Base-by-base conservation (phyloP, 768 basidiomycete species). In the Tricholoma hemisulphureum region DNA sequence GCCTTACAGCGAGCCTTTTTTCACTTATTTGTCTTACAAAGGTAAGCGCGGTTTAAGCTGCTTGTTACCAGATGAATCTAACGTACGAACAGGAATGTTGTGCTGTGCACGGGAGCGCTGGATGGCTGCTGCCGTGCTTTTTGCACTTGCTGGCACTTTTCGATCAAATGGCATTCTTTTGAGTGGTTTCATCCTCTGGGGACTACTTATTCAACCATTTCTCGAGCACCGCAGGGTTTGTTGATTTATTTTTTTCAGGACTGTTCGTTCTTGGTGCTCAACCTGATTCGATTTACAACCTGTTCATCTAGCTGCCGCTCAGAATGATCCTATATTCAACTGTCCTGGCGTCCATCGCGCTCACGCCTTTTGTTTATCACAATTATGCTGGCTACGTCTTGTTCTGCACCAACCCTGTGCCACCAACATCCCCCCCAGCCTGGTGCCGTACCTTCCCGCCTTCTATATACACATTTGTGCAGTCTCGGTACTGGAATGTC, bases 1-100 rank as follows among this genome's bases (percentile, higher is more conserved):
- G 0, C 81, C 89, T 0, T 96, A 91, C 69, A 85, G 76, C 50
- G 96, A 98, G 65, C 91, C 95, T 0, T 89, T 93, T 69, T 95
- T 91, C 71, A 89, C 95, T 0, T 83, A 83, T 58, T 72, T 90
- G 23, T 89, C 93, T 0, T 96, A 95, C 67, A 76, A 72, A 65
- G 93, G 90, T 78, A 66, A 59, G 75, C 59, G 11, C 48, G 61
- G 61, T 59, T n/a, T 32, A 34, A 32, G 20, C 61, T 16, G 2
- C 16, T 1, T 6, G 2, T 45, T n/a, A n/a, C n/a, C n/a, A 23
- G 23, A 45, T 14, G 18, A 29, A 24, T 20, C 37, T 43, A 14
- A 58, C 35, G 16, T 24, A 39, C n/a, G 20, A 55, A 11, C 57
- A 87, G 86, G 87, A 14, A 87, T 91, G 84, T 68, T 88, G 3